Conservation (phyloP, 176 grass and related monocot species). For the Aegilops sharonensis region DNA sequence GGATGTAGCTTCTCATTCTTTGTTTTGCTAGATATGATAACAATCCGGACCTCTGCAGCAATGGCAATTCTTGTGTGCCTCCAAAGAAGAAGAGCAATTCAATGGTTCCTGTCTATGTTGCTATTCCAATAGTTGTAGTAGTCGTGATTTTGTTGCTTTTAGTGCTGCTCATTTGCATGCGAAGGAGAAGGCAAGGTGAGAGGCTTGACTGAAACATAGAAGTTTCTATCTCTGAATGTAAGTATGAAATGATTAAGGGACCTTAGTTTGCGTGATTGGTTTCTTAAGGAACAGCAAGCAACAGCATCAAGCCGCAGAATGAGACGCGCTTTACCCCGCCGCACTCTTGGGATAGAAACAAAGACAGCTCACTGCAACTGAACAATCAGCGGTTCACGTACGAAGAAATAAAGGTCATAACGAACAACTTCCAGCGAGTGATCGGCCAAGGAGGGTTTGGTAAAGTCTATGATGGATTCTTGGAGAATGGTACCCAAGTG, state of each 20-base stretch:
- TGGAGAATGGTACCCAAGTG: slow-evolving; percentile 59
- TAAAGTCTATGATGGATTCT: slow-evolving; percentile 51
- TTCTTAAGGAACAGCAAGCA: not conserved
- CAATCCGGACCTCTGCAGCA: slow-evolving; percentile 38
- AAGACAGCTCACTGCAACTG: not conserved
- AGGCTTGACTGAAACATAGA: not conserved
- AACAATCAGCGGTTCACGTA: slow-evolving; percentile 56
- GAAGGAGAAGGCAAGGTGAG: slow-evolving; percentile 24
- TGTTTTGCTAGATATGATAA: slow-evolving; percentile 14
- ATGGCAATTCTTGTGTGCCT: slow-evolving; percentile 24
- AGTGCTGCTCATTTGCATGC: slow-evolving; percentile 19
- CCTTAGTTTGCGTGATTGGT: not conserved
- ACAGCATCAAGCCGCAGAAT: slow-evolving; percentile 12
- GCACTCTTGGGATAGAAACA: not conserved
- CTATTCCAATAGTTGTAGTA: slow-evolving; percentile 1
- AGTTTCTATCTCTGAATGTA: not conserved
- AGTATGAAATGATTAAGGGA: not conserved
- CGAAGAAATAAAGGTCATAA: slow-evolving; percentile 23
- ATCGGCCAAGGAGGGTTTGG: not conserved
- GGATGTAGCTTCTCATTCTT: not conserved
- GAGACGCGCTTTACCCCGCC: not conserved
- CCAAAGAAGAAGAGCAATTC: slow-evolving; percentile 29
- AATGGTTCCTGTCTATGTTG: slow-evolving; percentile 29
- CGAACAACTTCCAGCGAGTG: not conserved
- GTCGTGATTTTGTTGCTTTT: not conserved